phyloP scores from a whole-genome alignment of 306 rosid genomes.

The Castanospermum australe region DNA sequence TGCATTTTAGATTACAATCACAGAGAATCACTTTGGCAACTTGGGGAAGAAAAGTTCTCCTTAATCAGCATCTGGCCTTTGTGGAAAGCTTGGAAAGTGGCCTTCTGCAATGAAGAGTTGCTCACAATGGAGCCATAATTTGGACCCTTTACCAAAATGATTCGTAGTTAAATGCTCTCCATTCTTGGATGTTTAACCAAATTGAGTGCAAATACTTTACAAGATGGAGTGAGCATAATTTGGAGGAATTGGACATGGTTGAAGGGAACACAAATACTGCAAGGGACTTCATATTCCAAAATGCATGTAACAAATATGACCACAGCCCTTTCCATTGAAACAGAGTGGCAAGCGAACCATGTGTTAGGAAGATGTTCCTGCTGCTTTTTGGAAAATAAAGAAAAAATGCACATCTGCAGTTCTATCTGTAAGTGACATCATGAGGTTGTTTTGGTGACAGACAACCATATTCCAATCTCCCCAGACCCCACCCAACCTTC shows the following conservation, averaged over 20 bases:
- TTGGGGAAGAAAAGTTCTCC: background rate
- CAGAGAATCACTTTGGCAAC: background rate
- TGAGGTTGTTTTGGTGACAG: background rate
- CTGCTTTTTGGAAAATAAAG: conserved; percentile 2
- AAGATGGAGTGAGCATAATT: background rate
- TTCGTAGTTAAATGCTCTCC: background rate
- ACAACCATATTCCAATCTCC: background rate
- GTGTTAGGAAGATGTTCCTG: conserved; percentile 1
- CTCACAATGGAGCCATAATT: background rate
- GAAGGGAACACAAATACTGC: background rate
- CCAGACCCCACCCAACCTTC: background rate
- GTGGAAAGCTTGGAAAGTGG: background rate
- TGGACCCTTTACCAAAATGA: conserved; percentile 1
- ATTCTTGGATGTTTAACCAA: conserved; percentile 4
- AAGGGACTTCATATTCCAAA: background rate
- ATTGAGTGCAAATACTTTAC: background rate
- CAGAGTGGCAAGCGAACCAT: background rate
- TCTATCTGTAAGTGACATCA: background rate
- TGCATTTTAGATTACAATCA: background rate
- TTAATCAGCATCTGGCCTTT: background rate
- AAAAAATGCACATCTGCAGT: background rate
- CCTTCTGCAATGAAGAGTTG: background rate
- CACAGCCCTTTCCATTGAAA: background rate
- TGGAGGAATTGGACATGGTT: too few relatives aligned
- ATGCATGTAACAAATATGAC: too few relatives aligned